A percentile compares a stretch with the other conserved stretches of the same genome.
Evolutionary conservation across 2,329 filamentous ascomycete species (phyloP).

Genomic region (Amauroascus verrucosus): DNA sequence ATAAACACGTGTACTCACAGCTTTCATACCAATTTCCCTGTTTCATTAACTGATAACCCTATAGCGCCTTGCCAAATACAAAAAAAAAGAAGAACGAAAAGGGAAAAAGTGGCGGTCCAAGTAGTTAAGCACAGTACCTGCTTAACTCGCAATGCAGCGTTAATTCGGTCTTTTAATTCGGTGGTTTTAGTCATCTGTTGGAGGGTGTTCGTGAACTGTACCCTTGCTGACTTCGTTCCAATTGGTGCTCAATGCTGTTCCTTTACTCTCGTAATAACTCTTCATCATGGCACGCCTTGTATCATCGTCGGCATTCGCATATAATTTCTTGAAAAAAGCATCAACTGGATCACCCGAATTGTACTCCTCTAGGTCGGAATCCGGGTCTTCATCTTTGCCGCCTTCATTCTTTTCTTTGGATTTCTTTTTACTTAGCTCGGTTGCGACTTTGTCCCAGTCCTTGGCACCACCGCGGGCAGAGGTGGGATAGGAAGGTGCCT

Average conservation of each 20-base stretch:
- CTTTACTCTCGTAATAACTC: slow-evolving; percentile 87
- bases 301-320: slow-evolving; percentile 64
- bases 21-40: no score
- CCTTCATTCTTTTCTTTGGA: slow-evolving; percentile 19
- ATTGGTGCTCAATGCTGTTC: slow-evolving; percentile 82
- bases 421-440: slow-evolving; percentile 35
- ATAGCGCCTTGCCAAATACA: background rate
- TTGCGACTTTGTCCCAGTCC: slow-evolving; percentile 77
- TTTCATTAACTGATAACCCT: background rate
- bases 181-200: slow-evolving; percentile 12
- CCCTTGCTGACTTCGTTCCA: slow-evolving; percentile 71
- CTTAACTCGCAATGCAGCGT: background rate
- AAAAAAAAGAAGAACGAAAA: background rate
- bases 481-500: slow-evolving; percentile 63
- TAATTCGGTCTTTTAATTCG: no score
- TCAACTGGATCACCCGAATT: slow-evolving; percentile 56
- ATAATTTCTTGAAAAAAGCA: slow-evolving; percentile 82
- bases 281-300: slow-evolving; percentile 94
- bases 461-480: slow-evolving; percentile 75
- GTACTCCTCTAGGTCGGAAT: slow-evolving; percentile 43
- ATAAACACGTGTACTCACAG: no score
- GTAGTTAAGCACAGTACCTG: background rate
- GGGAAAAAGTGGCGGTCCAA: no score
- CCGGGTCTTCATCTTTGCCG: slow-evolving; percentile 38
- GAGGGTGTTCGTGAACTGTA: slow-evolving; percentile 47